Evolutionary conservation across 164 flowering plant species (phyloP).

Genomic region (Litsea cubeba): DNA sequence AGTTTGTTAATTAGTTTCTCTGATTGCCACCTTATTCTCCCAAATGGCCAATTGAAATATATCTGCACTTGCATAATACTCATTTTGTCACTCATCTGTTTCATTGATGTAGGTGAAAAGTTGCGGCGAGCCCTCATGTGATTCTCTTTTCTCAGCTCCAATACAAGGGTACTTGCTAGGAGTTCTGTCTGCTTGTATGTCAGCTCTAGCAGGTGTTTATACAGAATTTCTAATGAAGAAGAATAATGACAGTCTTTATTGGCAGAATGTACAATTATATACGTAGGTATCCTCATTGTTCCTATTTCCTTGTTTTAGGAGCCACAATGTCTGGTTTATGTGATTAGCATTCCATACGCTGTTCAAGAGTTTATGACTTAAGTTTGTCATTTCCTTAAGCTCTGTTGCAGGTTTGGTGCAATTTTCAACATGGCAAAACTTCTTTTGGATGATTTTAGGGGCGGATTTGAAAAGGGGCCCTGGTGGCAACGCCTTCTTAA

Average conservation of each 20-base stretch:
- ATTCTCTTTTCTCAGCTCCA: conserved; percentile 86
- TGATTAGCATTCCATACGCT: not conserved
- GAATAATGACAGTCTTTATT: conserved; percentile 88
- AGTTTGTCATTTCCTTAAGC: not conserved
- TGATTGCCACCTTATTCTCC: not conserved
- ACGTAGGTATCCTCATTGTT: conserved; percentile 55
- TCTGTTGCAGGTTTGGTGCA: conserved; percentile 67
- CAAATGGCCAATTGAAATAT: not conserved
- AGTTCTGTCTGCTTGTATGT: conserved; percentile 86
- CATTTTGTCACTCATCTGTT: not conserved
- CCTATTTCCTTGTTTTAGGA: not conserved
- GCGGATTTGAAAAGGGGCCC: conserved; percentile 88
- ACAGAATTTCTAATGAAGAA: conserved; percentile 99
- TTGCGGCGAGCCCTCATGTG: conserved; percentile 89
- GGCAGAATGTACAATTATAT: conserved; percentile 93
- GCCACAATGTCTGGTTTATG: not conserved
- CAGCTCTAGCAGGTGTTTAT: conserved; percentile 95
- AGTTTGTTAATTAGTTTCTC: not conserved
- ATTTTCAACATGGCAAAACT: conserved; percentile 82
- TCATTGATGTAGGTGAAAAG: conserved; percentile 65
- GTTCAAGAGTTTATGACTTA: not conserved
- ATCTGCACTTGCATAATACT: not conserved
- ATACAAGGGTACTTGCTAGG: conserved; percentile 90
- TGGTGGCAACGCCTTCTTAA: conserved; percentile 89
- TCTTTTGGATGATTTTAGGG: conserved; percentile 69